Evolutionary conservation across 345 rosid genomes (phyloP), one percentile per base, ranked within the genome.

Genomic region (Noccaea caerulescens): DNA sequence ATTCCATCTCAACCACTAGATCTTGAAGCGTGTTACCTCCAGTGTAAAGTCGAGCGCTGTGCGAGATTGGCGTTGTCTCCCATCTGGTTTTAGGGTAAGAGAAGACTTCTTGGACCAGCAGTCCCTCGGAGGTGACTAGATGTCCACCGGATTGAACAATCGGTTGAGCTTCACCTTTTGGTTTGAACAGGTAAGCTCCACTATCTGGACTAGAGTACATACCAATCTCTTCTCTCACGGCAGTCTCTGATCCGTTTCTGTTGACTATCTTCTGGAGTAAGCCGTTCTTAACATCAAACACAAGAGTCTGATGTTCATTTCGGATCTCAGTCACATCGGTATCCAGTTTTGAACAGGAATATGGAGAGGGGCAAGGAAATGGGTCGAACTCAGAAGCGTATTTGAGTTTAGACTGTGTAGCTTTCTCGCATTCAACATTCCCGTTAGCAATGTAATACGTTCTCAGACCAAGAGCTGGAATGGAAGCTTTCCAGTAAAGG

Each of bases 121-220:
- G 82, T 13, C 99, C 99, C 76, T 88, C 91, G 2, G 92, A 83
- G 58, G 76, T 81, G 57, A 92, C 80, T 78, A 87, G 59, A 58
- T 76, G 70, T 71, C 95, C 96, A 61, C 86, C 89, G 8, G 86
- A 75, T 76, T 78, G 56, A 53, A 83, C 71, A 66, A 94, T 84
- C 16, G 93, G 84, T 53, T 78, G 73, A 66, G 98, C 97, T 73
- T 84, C 82, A 67, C 99, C 98, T 12, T 42, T 55, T 6, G 99
- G 99, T 73, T 80, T 82, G 80, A 94, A 94, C 25, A 94, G 77
- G 85, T 94, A 94, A 42, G 99, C 99, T 53, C 98, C 98, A 79
- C 97, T 90, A 55, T 79, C 93, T 1, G 61, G 56, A 82, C 96
- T 92, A 2, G 87, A 72, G 70, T 92, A 94, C 80, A 88, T 81